These are phyloP conservation scores for Coniochaeta pulveracea DNA, from an alignment of 2,329 filamentous ascomycete genomes.

Conservation along the genomic window DNA sequence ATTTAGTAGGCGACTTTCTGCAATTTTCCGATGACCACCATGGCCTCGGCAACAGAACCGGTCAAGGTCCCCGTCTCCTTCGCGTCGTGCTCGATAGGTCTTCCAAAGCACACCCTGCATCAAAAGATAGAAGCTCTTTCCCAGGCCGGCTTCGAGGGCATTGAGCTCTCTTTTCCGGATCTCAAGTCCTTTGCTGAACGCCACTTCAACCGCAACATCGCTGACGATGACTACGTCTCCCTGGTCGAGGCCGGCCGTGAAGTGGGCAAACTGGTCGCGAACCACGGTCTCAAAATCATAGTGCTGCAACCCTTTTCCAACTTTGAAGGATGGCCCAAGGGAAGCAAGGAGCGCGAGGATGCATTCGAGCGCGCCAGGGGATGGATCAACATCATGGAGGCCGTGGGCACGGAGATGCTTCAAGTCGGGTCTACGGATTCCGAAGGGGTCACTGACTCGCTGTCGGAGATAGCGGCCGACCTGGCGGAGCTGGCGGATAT, in stretches of 20 bases:
- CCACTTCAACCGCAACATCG: constrained; percentile 35
- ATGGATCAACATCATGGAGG: constrained; percentile 63
- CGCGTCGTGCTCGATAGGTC: constrained; percentile 41
- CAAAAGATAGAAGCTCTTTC: constrained; percentile 51
- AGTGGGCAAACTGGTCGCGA: constrained; percentile 41
- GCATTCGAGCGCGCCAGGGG: constrained; percentile 51
- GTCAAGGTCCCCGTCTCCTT: constrained; percentile 33
- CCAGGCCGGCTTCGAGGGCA: constrained; percentile 52
- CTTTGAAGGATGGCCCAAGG: constrained; percentile 62
- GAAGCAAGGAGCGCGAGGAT: constrained; percentile 43
- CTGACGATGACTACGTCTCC: constrained; percentile 45
- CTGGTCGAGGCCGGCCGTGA: constrained; percentile 42
- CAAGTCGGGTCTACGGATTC: constrained; percentile 58
- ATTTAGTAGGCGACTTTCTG: background rate
- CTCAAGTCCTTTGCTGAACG: constrained; percentile 49
- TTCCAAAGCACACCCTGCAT: constrained; percentile 35
- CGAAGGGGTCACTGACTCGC: constrained; percentile 37
- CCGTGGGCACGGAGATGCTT: constrained; percentile 56
- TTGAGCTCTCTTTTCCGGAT: constrained; percentile 68
- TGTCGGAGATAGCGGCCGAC: constrained; percentile 44
- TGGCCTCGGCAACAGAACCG: constrained; percentile 1
- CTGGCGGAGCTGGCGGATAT: constrained; percentile 53
- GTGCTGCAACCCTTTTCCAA: constrained; percentile 69
- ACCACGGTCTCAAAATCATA: constrained; percentile 47
- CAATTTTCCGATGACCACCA: background rate